Conservation (phyloP, 345 rosid genomes). For the Erysimum cheiranthoides region DNA sequence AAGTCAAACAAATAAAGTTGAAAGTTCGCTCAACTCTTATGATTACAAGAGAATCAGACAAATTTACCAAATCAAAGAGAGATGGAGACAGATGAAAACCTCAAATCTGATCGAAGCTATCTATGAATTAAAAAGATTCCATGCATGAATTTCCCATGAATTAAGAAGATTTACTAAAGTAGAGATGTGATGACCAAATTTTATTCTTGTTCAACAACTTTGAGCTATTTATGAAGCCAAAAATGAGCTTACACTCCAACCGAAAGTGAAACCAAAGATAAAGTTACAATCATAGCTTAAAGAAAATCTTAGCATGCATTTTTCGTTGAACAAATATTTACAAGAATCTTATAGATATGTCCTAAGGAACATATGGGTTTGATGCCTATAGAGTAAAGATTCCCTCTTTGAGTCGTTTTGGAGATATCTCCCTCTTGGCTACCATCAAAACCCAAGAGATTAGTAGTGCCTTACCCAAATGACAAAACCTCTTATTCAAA, state of each 20-base stretch:
- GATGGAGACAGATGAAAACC: slow-evolving; percentile 10
- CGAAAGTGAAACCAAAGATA: slow-evolving; percentile 29
- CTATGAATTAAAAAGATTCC: background rate
- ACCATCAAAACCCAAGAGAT: slow-evolving; percentile 14
- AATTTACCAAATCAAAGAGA: slow-evolving; percentile 29
- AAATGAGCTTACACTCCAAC: background rate
- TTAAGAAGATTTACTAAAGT: slow-evolving; percentile 11
- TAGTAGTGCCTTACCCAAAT: background rate
- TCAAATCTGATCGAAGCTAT: slow-evolving; percentile 15
- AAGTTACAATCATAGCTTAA: slow-evolving; percentile 3
- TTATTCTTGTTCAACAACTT: slow-evolving; percentile 40
- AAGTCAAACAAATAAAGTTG: slow-evolving; percentile 13
- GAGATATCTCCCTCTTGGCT: slow-evolving; percentile 25
- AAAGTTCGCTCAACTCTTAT: slow-evolving; percentile 1
- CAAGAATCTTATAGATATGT: slow-evolving; percentile 23
- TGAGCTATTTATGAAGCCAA: slow-evolving; percentile 3
- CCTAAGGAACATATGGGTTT: slow-evolving; percentile 22
- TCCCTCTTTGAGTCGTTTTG: slow-evolving; percentile 12
- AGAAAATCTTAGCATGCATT: slow-evolving; percentile 9
- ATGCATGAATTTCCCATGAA: slow-evolving; percentile 1
- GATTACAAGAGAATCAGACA: background rate
- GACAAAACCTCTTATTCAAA: slow-evolving; percentile 19
- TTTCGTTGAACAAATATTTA: slow-evolving; percentile 6
- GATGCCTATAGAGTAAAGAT: slow-evolving; percentile 23
- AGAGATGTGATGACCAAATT: slow-evolving; percentile 25